Base-by-base conservation (phyloP, 495 filamentous ascomycete genomes). In the Lasiosphaeria hispida region DNA sequence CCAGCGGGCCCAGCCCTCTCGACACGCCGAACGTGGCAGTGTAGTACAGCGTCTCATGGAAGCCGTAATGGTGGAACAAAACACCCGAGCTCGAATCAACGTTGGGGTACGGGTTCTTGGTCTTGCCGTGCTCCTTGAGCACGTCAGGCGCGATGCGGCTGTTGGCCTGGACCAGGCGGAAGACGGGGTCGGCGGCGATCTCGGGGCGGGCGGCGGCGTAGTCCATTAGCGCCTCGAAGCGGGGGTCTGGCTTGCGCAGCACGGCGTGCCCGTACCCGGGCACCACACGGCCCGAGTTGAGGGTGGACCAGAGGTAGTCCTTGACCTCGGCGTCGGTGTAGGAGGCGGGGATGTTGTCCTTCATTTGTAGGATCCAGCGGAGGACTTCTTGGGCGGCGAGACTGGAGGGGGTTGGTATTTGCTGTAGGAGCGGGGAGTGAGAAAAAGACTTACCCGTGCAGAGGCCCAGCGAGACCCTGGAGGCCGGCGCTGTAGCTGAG, bases 251-350 rank as follows among this genome's bases (percentile, higher is more conserved):
- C 80, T 96, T 97, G 71, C 94, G 89, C 47, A 98, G 85, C 19
- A 98, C 95, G 50, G 93, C 94, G 75, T 98, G 94, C n/a, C 94
- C 94, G 75, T 97, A 98, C 10, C 94, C 94, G 1, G 94, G 94
- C 34, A 98, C 86, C 33, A 98, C 94, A 54, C 91, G 91, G 57
- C 95, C 95, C 33, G 91, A 93, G 65, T 92, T 92, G 57, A 98
- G 87, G 1, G 91, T 92, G 13, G 79, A 78, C 94, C 94, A 98
- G 58, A 98, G 86, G 76, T 97, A 97, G 56, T 84, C 80, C 63
- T 86, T 85, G 53, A 98, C 85, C 64, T 91, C 87, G 37, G 85
- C 69, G 62, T 93, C 89, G 9, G 85, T 85, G 80, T 91, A 91
- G 37, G 83, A 81, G 55, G 77, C 79, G 48, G 91, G 91, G 63